Evolutionary conservation across 1,284 basidiomycete genomes (phyloP).

Genomic region (Malassezia yamatoensis): DNA sequence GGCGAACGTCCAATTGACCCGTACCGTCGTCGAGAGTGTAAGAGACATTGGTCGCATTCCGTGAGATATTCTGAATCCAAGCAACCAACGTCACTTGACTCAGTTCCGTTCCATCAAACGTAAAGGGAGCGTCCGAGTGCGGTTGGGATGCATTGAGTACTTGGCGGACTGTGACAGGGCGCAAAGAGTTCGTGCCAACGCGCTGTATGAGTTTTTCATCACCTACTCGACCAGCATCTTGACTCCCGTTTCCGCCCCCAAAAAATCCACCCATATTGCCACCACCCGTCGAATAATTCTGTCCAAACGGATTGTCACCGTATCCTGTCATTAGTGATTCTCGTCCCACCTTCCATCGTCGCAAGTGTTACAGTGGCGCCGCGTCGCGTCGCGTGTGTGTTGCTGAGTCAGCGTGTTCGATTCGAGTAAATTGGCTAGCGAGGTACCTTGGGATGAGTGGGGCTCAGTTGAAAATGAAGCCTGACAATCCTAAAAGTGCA

Average conservation of each 20-base stretch:
- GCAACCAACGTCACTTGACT: conserved; percentile 69
- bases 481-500: too few relatives aligned
- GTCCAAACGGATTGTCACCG: conserved; percentile 9
- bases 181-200: conserved; percentile 51
- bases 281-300: conserved; percentile 10
- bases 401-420: conserved; percentile 12
- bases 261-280: conserved; percentile 27
- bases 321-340: conserved; percentile 2
- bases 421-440: too few relatives aligned
- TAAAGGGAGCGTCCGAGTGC: conserved; percentile 79
- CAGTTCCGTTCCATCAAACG: conserved; percentile 68
- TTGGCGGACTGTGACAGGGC: conserved; percentile 77
- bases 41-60: conserved; percentile 69
- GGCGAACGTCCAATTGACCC: conserved; percentile 72
- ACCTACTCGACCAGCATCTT: conserved; percentile 18
- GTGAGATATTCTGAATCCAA: conserved; percentile 61
- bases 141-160: conserved; percentile 66
- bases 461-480: too few relatives aligned
- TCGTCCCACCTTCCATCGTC: conserved; percentile 14
- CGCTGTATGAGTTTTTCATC: conserved; percentile 10
- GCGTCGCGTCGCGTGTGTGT: conserved; percentile 15
- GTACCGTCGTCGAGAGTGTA: conserved; percentile 82
- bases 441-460: too few relatives aligned
- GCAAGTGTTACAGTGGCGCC: conserved; percentile 2
- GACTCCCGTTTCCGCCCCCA: conserved; percentile 16